Conservation (phyloP, 306 rosid species). For the Senna tora region DNA sequence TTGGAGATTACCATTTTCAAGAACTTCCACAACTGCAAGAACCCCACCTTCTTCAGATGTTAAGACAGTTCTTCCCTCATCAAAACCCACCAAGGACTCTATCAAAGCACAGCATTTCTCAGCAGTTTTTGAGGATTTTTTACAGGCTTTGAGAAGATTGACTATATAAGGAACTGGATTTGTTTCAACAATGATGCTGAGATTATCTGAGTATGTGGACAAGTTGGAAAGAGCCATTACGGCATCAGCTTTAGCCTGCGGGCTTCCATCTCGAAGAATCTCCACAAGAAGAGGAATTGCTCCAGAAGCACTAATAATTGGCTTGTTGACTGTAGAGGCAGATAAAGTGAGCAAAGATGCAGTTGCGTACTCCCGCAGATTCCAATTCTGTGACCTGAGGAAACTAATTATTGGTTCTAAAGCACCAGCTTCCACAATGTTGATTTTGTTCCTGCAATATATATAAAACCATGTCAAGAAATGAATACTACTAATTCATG, state of each 20-base stretch:
- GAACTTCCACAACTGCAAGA: conserved; percentile 89
- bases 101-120: conserved; percentile 84
- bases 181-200: conserved; percentile 59
- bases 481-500: conserved; percentile 20
- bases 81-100: conserved; percentile 74
- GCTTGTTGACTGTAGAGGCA: conserved; percentile 80
- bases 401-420: conserved; percentile 75
- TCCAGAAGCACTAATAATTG: conserved; percentile 71
- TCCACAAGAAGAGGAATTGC: conserved; percentile 89
- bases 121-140: conserved; percentile 84
- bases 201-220: conserved; percentile 71
- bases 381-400: conserved; percentile 63
- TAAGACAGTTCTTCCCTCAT: conserved; percentile 71
- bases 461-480: conserved; percentile 26
- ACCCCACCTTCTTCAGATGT: conserved; percentile 88
- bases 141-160: conserved; percentile 63
- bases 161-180: conserved; percentile 71
- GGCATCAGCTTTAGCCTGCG: conserved; percentile 85
- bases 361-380: conserved; percentile 76
- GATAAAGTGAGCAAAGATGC: conserved; percentile 89
- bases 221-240: conserved; percentile 96
- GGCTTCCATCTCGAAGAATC: conserved; percentile 69
- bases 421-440: conserved; percentile 87
- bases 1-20: conserved; percentile 82
- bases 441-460: conserved; percentile 79